Evolutionary conservation across 208 protist genomes (phyloP).

Genomic region (Wallacemonas sp.): DNA sequence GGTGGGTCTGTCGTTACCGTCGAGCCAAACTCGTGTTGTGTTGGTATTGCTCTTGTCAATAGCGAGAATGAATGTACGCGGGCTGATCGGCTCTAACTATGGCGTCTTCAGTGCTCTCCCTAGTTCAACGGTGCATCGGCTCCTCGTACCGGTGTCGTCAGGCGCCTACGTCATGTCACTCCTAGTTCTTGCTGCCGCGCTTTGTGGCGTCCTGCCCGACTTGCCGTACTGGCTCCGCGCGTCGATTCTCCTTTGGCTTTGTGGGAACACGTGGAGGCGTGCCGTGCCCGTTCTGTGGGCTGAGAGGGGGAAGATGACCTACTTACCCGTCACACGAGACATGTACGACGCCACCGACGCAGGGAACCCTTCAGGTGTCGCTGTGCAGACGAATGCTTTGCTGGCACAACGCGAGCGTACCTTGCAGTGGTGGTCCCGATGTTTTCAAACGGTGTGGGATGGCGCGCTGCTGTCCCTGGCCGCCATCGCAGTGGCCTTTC

Average conservation of each 20-base stretch:
- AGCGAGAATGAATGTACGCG: no score
- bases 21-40: no score
- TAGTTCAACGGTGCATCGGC: not conserved
- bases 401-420: not conserved
- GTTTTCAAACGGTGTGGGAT: not conserved
- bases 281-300: not conserved
- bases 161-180: not conserved
- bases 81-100: not conserved
- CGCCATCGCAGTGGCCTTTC: not conserved
- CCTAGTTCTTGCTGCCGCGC: constrained; percentile 2
- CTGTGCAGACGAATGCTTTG: no score
- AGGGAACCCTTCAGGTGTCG: no score
- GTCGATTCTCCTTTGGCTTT: not conserved
- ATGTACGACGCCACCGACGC: not conserved
- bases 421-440: not conserved
- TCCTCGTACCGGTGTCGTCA: not conserved
- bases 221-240: not conserved
- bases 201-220: not conserved
- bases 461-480: not conserved
- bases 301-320: not conserved
- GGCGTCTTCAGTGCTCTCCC: not conserved
- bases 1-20: no score
- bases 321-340: not conserved
- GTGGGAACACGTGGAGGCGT: not conserved
- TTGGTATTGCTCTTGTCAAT: no score